phyloP scores from a whole-genome alignment of 306 rosid genomes.

The Cucurbita argyrosperma region DNA sequence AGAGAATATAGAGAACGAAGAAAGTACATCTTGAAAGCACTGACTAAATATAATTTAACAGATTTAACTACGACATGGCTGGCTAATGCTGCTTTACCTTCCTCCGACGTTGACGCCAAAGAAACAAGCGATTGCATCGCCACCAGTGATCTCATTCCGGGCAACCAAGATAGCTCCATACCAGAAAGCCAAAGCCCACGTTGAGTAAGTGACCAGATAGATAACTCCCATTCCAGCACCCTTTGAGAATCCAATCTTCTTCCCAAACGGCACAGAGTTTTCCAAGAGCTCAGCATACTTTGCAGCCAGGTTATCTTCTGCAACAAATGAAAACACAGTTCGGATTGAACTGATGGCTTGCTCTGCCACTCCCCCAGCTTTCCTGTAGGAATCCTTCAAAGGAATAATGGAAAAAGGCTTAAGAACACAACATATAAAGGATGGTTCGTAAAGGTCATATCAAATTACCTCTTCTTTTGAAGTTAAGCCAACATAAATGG shows the following conservation, averaged over 20 bases:
- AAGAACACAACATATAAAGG: neutral
- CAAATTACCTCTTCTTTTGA: conserved; percentile 59
- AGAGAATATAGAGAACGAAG: too few relatives aligned
- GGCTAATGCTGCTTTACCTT: conserved; percentile 30
- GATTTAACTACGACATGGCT: neutral
- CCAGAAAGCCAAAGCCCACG: conserved; percentile 95
- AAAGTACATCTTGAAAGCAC: too few relatives aligned
- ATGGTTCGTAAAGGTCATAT: neutral
- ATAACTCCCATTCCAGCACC: conserved; percentile 83
- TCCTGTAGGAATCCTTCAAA: conserved; percentile 54
- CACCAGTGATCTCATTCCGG: conserved; percentile 44
- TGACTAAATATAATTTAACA: too few relatives aligned
- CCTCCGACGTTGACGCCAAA: conserved; percentile 84
- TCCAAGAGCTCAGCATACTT: conserved; percentile 36
- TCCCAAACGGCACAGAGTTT: conserved; percentile 58
- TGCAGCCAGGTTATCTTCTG: conserved; percentile 43
- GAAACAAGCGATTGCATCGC: conserved; percentile 82
- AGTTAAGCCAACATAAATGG: conserved; percentile 66
- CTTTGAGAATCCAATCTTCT: conserved; percentile 64
- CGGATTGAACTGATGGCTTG: conserved; percentile 70
- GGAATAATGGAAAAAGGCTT: conserved; percentile 6
- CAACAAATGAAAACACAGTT: conserved; percentile 81
- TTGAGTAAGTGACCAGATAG: conserved; percentile 67
- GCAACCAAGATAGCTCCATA: conserved; percentile 55
- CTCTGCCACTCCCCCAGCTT: conserved; percentile 66